These are phyloP conservation scores for Apophysomyces elegans DNA, from an alignment of 371 early-diverging fungal species.

Conservation along the genomic window DNA sequence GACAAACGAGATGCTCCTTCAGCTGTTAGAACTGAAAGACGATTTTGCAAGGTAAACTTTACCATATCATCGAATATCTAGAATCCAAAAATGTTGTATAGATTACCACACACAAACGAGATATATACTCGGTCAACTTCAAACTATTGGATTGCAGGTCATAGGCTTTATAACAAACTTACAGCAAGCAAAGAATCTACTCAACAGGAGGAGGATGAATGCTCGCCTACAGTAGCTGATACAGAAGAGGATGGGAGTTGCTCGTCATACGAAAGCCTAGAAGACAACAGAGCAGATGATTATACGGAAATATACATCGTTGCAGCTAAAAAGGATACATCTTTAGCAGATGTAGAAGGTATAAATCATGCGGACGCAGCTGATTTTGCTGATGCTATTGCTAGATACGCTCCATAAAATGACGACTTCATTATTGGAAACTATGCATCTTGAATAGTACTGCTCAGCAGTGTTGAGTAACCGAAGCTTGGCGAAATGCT, in stretches of 20 bases:
- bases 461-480: neutral
- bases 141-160: conserved; percentile 67
- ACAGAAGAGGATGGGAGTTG: conserved; percentile 11
- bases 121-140: conserved; percentile 64
- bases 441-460: conserved; percentile 31
- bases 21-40: conserved; percentile 56
- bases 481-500: too few relatives aligned
- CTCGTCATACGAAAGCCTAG: conserved; percentile 13
- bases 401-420: conserved; percentile 44
- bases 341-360: conserved; percentile 66
- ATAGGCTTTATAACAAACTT: conserved; percentile 43
- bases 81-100: conserved; percentile 2
- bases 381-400: neutral
- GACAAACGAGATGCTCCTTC: conserved; percentile 49
- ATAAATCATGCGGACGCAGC: conserved; percentile 3
- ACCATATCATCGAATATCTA: neutral
- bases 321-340: conserved; percentile 63
- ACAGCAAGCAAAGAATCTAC: conserved; percentile 16
- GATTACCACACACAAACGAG: conserved; percentile 54
- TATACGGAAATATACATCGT: conserved; percentile 62
- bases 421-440: conserved; percentile 31
- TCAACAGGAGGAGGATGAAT: conserved; percentile 10
- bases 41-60: conserved; percentile 53
- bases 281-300: conserved; percentile 22
- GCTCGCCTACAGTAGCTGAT: neutral